Percentiles rank a stretch among this genome's conserved stretches.
Evolutionary conservation across 257 asterid genomes (phyloP).

Genomic region (Thymus mandschuricus): DNA sequence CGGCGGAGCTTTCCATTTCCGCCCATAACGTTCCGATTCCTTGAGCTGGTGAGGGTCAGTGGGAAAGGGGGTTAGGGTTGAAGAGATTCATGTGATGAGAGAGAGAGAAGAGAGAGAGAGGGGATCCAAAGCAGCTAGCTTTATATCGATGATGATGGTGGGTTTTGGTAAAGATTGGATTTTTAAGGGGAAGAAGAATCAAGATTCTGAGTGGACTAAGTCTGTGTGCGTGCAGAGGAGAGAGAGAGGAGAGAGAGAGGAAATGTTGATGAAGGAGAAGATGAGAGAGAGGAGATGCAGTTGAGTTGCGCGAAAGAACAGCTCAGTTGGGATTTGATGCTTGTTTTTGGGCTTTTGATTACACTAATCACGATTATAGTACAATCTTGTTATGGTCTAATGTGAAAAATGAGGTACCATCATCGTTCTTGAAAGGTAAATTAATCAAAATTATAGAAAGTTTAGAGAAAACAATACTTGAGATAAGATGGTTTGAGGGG

Average conservation of each 20-base stretch:
- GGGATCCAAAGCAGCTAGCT: slow-evolving; percentile 9
- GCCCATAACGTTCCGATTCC: slow-evolving; percentile 40
- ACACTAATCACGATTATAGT: too few species aligned
- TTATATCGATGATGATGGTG: slow-evolving; percentile 20
- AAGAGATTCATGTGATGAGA: slow-evolving; percentile 24
- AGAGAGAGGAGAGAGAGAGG: slow-evolving; percentile 19
- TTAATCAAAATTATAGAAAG: neutral
- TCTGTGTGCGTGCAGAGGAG: slow-evolving; percentile 25
- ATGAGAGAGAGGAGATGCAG: too few species aligned
- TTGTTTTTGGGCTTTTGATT: neutral
- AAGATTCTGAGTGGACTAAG: slow-evolving; percentile 32
- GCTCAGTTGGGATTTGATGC: slow-evolving; percentile 5
- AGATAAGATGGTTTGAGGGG: neutral
- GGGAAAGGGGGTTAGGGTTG: slow-evolving; percentile 26
- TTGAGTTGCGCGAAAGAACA: slow-evolving; percentile 30
- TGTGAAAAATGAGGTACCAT: too few species aligned
- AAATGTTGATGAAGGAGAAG: neutral
- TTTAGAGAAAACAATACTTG: neutral
- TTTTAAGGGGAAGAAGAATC: slow-evolving; percentile 8
- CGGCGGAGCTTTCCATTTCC: slow-evolving; percentile 57
- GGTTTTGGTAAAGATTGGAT: slow-evolving; percentile 26
- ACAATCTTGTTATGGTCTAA: too few species aligned
- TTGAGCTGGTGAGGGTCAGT: neutral
- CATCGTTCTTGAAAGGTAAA: neutral
- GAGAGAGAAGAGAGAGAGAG: slow-evolving; percentile 12